Percentiles rank a stretch among this genome's conserved stretches.
phyloP scores from a whole-genome alignment of 257 asterid species.

The Coffea canephora region DNA sequence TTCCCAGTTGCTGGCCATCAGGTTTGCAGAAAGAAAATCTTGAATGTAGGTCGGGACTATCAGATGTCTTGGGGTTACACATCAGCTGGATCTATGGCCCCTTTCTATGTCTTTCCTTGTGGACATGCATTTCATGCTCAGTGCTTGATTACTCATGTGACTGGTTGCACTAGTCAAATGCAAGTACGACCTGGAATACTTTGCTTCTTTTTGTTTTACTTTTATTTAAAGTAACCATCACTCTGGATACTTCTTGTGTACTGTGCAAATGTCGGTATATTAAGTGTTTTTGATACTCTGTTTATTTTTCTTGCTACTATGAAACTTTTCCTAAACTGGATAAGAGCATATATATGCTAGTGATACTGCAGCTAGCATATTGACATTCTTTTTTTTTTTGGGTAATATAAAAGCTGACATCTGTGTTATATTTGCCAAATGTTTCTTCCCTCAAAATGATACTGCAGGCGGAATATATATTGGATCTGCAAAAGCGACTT shows the following conservation, averaged over 20 bases:
- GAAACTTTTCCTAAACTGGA: no score
- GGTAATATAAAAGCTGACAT: neutral
- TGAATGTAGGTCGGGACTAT: constrained; percentile 62
- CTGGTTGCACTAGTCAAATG: constrained; percentile 72
- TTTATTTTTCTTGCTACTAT: no score
- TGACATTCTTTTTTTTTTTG: neutral
- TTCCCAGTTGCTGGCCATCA: constrained; percentile 29
- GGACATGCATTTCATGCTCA: constrained; percentile 92
- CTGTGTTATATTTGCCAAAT: neutral
- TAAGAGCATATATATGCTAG: no score
- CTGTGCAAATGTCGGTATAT: no score
- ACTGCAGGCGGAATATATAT: constrained; percentile 81
- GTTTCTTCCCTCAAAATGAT: constrained; percentile 14
- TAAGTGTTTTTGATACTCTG: no score
- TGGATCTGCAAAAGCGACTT: constrained; percentile 94
- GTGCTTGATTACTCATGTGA: constrained; percentile 92
- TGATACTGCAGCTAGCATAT: no score
- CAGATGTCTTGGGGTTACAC: constrained; percentile 67
- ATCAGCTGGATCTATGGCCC: constrained; percentile 85
- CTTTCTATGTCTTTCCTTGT: constrained; percentile 97
- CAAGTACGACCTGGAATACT: constrained; percentile 60
- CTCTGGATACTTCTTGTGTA: no score
- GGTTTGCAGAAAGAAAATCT: constrained; percentile 82
- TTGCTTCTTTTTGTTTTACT: neutral
- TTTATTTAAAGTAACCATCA: constrained; percentile 2